Percentiles rank a stretch among this genome's conserved stretches.
phyloP scores from a whole-genome alignment of 805 yeast species.

The Lipomyces japonicus region DNA sequence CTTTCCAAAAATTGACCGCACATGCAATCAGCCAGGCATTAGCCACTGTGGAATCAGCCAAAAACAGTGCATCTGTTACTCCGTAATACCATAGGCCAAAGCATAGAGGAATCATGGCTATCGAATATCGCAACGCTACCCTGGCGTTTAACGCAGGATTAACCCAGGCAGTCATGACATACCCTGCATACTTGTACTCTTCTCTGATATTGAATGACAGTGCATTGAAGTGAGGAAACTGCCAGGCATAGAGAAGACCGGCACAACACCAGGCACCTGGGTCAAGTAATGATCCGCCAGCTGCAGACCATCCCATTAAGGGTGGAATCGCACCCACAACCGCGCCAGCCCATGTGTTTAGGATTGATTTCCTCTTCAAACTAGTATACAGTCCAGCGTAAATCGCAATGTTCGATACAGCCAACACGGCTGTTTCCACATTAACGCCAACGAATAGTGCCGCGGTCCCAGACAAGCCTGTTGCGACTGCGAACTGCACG shows the following conservation, averaged over 20 bases:
- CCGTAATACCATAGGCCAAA: conserved; percentile 72
- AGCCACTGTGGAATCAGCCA: conserved; percentile 72
- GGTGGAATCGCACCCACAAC: conserved; percentile 99
- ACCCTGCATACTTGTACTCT: conserved; percentile 89
- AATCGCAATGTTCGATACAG: conserved; percentile 70
- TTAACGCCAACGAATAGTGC: conserved; percentile 78
- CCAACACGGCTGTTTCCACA: conserved; percentile 77
- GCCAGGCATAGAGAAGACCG: conserved; percentile 91
- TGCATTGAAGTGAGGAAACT: conserved; percentile 95
- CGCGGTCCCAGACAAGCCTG: conserved; percentile 68
- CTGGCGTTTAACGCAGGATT: conserved; percentile 90
- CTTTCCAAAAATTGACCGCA: conserved; percentile 81
- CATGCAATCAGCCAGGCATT: conserved; percentile 83
- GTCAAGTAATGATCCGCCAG: conserved; percentile 48
- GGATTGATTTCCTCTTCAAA: conserved; percentile 73
- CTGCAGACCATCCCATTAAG: conserved; percentile 98
- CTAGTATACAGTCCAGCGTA: conserved; percentile 92
- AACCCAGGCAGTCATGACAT: conserved; percentile 94
- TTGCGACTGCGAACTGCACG: conserved; percentile 66
- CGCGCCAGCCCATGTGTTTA: conserved; percentile 98
- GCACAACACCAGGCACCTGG: conserved; percentile 97
- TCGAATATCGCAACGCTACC: conserved; percentile 83
- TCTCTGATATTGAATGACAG: conserved; percentile 81
- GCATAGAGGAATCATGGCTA: conserved; percentile 93
- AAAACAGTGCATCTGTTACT: conserved; percentile 77